phyloP scores from a whole-genome alignment of 768 basidiomycete genomes.

The Collybia sp. region DNA sequence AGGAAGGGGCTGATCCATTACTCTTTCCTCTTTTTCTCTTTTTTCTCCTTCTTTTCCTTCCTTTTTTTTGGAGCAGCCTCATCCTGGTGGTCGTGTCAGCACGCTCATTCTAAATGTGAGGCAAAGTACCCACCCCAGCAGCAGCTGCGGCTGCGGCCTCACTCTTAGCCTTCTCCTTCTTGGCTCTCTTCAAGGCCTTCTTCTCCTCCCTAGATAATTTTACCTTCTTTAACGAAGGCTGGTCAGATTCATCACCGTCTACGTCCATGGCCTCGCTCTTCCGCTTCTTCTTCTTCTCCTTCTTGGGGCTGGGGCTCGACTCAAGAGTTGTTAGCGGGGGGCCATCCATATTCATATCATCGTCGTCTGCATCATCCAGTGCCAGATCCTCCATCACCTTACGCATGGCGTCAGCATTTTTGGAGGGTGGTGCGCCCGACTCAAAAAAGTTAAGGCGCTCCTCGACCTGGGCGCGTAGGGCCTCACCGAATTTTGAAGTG shows the following conservation, averaged over 20 bases:
- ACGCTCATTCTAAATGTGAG: neutral
- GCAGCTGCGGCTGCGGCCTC: constrained; percentile 38
- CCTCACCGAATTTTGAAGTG: constrained; percentile 92
- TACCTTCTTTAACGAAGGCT: constrained; percentile 60
- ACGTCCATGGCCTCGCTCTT: constrained; percentile 65
- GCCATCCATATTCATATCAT: constrained; percentile 43
- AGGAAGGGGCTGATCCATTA: neutral
- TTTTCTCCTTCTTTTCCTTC: constrained; percentile 30
- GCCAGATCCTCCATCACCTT: constrained; percentile 80
- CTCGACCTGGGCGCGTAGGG: constrained; percentile 89
- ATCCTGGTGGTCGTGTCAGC: constrained; percentile 12
- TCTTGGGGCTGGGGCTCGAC: constrained; percentile 44
- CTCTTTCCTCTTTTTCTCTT: constrained; percentile 39
- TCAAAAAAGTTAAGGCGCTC: constrained; percentile 95
- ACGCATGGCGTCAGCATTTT: constrained; percentile 89
- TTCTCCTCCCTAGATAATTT: constrained; percentile 84
- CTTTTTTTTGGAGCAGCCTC: constrained; percentile 30
- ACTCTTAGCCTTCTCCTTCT: constrained; percentile 58
- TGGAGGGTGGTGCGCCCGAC: constrained; percentile 81
- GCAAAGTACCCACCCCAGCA: constrained; percentile 19
- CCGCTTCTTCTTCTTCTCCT: constrained; percentile 67
- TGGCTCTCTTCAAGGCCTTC: constrained; percentile 77
- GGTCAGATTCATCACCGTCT: constrained; percentile 43
- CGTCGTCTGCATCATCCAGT: constrained; percentile 53
- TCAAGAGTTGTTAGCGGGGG: constrained; percentile 57